Evolutionary conservation across 1,284 basidiomycete genomes (phyloP), one percentile per base, ranked within the genome.

Genomic region (Ustilago hordei): DNA sequence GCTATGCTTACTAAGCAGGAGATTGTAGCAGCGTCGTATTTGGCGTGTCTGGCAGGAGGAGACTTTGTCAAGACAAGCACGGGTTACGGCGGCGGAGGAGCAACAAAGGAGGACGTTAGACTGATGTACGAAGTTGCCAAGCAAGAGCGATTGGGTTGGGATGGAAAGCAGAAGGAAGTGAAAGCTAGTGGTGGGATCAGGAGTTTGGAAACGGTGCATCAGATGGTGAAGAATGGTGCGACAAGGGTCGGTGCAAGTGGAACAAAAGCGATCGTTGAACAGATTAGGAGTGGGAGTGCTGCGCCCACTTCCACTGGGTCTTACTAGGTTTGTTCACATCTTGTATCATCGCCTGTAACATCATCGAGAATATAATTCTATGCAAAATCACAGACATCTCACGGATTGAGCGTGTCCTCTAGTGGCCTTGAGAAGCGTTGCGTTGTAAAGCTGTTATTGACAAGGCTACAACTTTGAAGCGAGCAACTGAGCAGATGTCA

Each of bases 1-100:
- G 70, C 75, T 23, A 73, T 71, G 60, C 66, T 84, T n/a, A 65
- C 72, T 17, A 70, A 69, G 12, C 47, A 70, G 9, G 74, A 83
- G 56, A 80, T 83, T 47, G 75, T 72, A 15, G 68, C 74, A 2
- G 68, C 81, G 7, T 55, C 65, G 31, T 76, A 75, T 38, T n/a
- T 78, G n/a, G 75, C 80, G 15, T 81, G 80, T 23, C 60, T 79
- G 17, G 82, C 81, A 0, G 82, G 82, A 9, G 74, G 66, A 8
- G 77, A 70, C 28, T 84, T 83, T 57, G 66, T 84, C 62, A 84
- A 84, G 75, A 84, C 82, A 4, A 79, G 75, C 52, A 84, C 82
- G 11, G 81, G 82, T 3, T 84, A 81, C 60, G 82, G 76, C 17
- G 61, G 79, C 0, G 62, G 70, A n/a, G 82, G 82, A 17, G 81